phyloP scores from a whole-genome alignment of 805 yeast genomes.

The Starmerella stellata region DNA sequence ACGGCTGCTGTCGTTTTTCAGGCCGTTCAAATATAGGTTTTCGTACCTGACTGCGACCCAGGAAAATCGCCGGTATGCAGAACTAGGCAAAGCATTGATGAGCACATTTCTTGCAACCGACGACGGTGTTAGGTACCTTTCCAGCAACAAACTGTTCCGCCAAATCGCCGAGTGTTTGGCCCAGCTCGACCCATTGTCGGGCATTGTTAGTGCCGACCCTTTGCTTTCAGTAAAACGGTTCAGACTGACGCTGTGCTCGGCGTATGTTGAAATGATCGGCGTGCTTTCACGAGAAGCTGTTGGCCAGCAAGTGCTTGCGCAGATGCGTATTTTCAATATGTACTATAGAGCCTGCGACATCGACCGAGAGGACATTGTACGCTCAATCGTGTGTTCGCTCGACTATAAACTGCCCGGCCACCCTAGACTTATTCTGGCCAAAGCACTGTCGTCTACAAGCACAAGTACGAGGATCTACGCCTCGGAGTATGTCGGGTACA shows the following conservation, averaged over 20 bases:
- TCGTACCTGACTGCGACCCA: constrained; percentile 32
- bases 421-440: constrained; percentile 44
- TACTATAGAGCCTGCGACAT: constrained; percentile 37
- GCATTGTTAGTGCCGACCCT: constrained; percentile 55
- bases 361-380: constrained; percentile 17
- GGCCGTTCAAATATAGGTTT: constrained; percentile 82
- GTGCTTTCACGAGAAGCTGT: constrained; percentile 38
- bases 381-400: constrained; percentile 37
- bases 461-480: constrained; percentile 37
- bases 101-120: constrained; percentile 41
- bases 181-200: constrained; percentile 64
- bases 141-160: constrained; percentile 53
- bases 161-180: constrained; percentile 82
- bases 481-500: constrained; percentile 30
- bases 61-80: constrained; percentile 40
- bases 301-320: constrained; percentile 54
- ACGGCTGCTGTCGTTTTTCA: constrained; percentile 62
- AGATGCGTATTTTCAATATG: constrained; percentile 73
- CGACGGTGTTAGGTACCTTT: constrained; percentile 49
- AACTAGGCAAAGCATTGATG: constrained; percentile 59
- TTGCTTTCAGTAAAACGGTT: constrained; percentile 45
- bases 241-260: constrained; percentile 46
- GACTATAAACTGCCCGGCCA: constrained; percentile 46
- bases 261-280: constrained; percentile 67
- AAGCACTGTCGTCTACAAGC: constrained; percentile 42